Evolutionary conservation across 805 yeast species (phyloP), one percentile per base, ranked within the genome.

Genomic region (Ascoidea rubescens): DNA sequence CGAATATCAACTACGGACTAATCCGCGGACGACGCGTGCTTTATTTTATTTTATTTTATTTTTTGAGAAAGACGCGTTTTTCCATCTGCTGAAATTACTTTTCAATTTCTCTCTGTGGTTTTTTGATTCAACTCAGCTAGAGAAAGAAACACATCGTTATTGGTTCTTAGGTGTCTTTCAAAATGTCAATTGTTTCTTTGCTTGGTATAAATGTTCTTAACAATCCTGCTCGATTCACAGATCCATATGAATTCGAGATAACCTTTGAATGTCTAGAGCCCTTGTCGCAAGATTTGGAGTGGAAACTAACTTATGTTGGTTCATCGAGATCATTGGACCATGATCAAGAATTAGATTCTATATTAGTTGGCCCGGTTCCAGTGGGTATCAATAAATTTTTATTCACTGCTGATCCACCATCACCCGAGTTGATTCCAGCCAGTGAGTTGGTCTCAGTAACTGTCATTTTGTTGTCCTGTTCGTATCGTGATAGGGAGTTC

Each of bases 361-460:
- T 93, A 45, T 70, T 93, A n/a, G 99, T 93, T 4, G 99, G 99
- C 0, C 99, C 99, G 0, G 96, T 93, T 1, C 99, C 99, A 0
- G 96, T 93, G 1, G 99, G 99, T 1, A 81, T 91, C 46, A 93
- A 93, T 64, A 89, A 91, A 67, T 93, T 93, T 61, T 75, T 90
- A 8, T 85, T 93, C 65, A 80, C 87, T 17, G 97, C 98, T 0
- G 98, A 95, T 61, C 96, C 99, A 0, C 99, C 99, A 1, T 81
- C 91, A 1, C 95, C 97, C 0, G 98, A 91, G 59, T 68, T 90
- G 58, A 93, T 93, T 58, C 99, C 99, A 0, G 96, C 96, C 3
- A 83, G 88, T 58, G 99, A 93, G 65, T 74, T 93, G 56, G 97
- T 93, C 12, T 81, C 91, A 55, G 98, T 93, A 46, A 93, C 99